Percentiles rank a stretch among this genome's conserved stretches.
Evolutionary conservation across 192 early-diverging fungal species (phyloP).

Genomic region (Gorgonomyces haynaldii): DNA sequence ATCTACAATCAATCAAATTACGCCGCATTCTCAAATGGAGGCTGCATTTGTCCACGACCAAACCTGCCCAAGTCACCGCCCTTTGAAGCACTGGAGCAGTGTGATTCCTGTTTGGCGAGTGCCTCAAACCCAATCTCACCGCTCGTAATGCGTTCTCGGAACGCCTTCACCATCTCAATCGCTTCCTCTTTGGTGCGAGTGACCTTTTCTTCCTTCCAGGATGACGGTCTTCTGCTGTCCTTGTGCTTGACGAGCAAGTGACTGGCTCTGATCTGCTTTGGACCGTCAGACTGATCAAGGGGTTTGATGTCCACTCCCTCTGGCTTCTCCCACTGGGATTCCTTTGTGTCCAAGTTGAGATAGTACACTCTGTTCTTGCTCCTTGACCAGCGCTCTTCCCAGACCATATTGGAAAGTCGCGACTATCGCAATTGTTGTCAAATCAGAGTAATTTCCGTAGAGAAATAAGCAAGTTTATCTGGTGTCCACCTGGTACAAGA

Average conservation of each 20-base stretch:
- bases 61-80: constrained; percentile 85
- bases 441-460: no score
- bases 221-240: constrained; percentile 72
- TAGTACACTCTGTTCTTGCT: constrained; percentile 44
- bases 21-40: constrained; percentile 79
- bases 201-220: constrained; percentile 84
- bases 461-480: no score
- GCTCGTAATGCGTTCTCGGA: constrained; percentile 51
- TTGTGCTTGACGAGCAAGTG: constrained; percentile 89
- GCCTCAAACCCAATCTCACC: constrained; percentile 52
- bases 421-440: no score
- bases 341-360: constrained; percentile 60
- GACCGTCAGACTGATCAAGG: constrained; percentile 10
- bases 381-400: constrained; percentile 7
- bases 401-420: constrained; percentile 1
- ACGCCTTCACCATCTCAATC: constrained; percentile 45
- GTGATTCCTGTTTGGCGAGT: constrained; percentile 67
- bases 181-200: constrained; percentile 90
- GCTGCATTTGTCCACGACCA: constrained; percentile 82
- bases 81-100: constrained; percentile 83
- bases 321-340: constrained; percentile 69
- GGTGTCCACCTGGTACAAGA: no score
- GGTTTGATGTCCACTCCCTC: constrained; percentile 10
- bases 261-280: constrained; percentile 53
- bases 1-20: constrained; percentile 21